These are phyloP conservation scores for Acanthamoeba royreba DNA, from an alignment of 208 protist species.

Conservation along the genomic window DNA sequence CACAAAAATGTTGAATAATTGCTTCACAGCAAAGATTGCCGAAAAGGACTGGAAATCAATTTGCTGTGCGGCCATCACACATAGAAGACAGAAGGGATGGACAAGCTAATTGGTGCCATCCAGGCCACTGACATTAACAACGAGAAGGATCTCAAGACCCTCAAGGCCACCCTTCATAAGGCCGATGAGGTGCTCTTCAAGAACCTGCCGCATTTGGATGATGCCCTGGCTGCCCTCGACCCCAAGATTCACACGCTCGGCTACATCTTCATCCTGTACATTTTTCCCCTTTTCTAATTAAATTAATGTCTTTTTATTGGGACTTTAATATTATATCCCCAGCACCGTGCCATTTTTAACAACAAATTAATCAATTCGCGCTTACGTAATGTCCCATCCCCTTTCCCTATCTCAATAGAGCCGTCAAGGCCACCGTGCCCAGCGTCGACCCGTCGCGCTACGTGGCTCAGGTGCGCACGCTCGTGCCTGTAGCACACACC, in stretches of 20 bases:
- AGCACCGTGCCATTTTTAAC: not conserved
- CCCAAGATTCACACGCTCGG: constrained; percentile 61
- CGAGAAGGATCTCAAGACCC: constrained; percentile 47
- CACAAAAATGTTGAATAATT: not conserved
- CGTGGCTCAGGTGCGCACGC: constrained; percentile 27
- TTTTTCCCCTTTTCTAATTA: not conserved
- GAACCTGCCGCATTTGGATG: constrained; percentile 38
- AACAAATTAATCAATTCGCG: not conserved
- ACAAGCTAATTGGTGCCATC: constrained; percentile 40
- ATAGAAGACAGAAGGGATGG: not conserved
- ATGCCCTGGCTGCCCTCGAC: constrained; percentile 9
- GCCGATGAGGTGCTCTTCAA: constrained; percentile 53
- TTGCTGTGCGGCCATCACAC: not conserved
- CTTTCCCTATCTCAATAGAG: too few relatives aligned
- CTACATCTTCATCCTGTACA: constrained; percentile 60
- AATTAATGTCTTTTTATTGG: not conserved
- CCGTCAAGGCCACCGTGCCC: not conserved
- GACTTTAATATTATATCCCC: not conserved
- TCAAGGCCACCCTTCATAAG: constrained; percentile 7
- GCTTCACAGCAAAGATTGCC: not conserved
- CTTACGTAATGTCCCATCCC: not conserved
- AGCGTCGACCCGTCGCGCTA: not conserved
- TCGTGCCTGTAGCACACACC: constrained; percentile 37
- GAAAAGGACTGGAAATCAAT: too few relatives aligned
- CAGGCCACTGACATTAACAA: not conserved